phyloP scores from a whole-genome alignment of 2,329 filamentous ascomycete genomes.

The Epichloe bromicola region DNA sequence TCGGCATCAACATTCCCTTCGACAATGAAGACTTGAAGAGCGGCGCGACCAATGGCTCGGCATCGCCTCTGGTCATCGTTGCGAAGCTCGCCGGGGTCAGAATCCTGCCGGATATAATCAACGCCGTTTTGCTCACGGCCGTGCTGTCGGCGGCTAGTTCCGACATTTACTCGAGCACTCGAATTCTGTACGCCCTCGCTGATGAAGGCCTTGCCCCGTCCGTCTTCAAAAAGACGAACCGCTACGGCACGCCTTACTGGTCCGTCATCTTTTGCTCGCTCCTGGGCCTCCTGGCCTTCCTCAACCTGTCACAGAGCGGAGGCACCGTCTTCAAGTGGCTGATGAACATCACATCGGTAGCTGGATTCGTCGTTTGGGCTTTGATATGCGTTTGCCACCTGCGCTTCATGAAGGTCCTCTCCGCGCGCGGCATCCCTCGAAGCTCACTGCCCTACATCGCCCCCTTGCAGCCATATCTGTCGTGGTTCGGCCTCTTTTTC shows the following conservation, averaged over 20 bases:
- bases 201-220: constrained; percentile 49
- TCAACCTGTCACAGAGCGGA: constrained; percentile 49
- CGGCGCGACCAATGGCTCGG: constrained; percentile 42
- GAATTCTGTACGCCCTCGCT: constrained; percentile 54
- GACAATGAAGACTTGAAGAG: constrained; percentile 40
- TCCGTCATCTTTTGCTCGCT: constrained; percentile 41
- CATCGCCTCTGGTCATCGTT: constrained; percentile 52
- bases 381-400: constrained; percentile 53
- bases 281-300: constrained; percentile 52
- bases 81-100: constrained; percentile 48
- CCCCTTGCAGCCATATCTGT: constrained; percentile 48
- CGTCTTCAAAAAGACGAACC: constrained; percentile 46
- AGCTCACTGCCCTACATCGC: constrained; percentile 47
- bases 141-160: constrained; percentile 70
- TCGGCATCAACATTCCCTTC: constrained; percentile 58
- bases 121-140: constrained; percentile 63
- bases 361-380: constrained; percentile 58
- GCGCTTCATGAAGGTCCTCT: constrained; percentile 49
- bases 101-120: constrained; percentile 57
- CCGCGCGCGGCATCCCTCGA: constrained; percentile 42
- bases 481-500: constrained; percentile 54
- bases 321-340: constrained; percentile 58
- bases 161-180: constrained; percentile 60
- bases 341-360: constrained; percentile 55
- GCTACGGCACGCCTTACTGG: constrained; percentile 47